Conservation (phyloP, 768 basidiomycete genomes). For the Flagelloscypha sp. region DNA sequence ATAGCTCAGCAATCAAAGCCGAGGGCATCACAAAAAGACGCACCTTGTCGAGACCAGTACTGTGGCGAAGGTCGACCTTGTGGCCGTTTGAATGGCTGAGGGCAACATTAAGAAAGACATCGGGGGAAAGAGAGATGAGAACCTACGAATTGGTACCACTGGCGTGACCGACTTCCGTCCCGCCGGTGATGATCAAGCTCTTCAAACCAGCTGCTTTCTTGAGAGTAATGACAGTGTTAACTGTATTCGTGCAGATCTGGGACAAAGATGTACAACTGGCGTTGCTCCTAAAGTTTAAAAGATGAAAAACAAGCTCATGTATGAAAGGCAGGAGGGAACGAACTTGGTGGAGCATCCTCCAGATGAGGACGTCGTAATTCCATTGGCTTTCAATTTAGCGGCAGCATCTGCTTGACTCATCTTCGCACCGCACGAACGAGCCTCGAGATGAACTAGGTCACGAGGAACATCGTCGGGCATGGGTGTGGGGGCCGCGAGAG, state of each 20-base stretch:
- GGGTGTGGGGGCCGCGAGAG: too few relatives aligned
- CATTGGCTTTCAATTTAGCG: constrained; percentile 15
- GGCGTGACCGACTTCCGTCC: constrained; percentile 30
- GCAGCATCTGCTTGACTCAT: constrained; percentile 20
- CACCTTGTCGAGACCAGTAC: constrained; percentile 16
- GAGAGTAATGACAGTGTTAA: constrained; percentile 20
- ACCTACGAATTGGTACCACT: constrained; percentile 20
- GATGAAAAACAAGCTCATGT: background rate
- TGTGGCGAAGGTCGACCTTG: constrained; percentile 20
- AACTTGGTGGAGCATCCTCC: constrained; percentile 19
- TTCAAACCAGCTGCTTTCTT: constrained; percentile 40
- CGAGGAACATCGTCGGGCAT: too few relatives aligned
- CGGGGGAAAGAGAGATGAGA: too few relatives aligned
- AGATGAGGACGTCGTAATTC: constrained; percentile 19
- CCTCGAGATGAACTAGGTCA: too few relatives aligned
- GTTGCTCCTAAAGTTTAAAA: constrained; percentile 7
- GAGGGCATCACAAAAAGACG: too few relatives aligned
- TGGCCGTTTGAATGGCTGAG: too few relatives aligned
- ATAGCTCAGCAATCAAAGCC: too few relatives aligned
- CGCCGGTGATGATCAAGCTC: constrained; percentile 65
- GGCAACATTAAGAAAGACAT: too few relatives aligned
- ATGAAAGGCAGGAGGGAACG: background rate
- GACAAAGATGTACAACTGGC: constrained; percentile 21
- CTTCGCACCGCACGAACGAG: too few relatives aligned
- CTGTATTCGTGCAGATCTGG: constrained; percentile 20